These are phyloP conservation scores for Plectranthus barbatus DNA, from an alignment of 257 asterid species.

Conservation along the genomic window DNA sequence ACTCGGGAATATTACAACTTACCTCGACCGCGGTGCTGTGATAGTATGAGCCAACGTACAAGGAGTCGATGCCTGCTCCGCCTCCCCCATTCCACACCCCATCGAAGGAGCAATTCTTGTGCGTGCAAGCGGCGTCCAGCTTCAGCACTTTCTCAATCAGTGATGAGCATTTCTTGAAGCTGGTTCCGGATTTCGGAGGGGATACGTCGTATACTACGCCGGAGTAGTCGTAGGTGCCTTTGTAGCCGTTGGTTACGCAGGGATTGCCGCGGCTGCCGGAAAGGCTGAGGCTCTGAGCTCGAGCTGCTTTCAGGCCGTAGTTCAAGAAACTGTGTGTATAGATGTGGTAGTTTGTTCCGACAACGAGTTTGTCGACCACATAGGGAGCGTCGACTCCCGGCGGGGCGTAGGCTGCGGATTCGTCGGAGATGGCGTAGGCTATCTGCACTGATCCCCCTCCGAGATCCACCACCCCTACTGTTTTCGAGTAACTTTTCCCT, in stretches of 20 bases:
- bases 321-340: constrained; percentile 26
- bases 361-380: constrained; percentile 12
- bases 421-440: constrained; percentile 39
- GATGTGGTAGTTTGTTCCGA: constrained; percentile 30
- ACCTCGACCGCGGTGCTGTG: neutral
- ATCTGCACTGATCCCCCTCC: constrained; percentile 71
- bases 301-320: neutral
- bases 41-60: neutral
- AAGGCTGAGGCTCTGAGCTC: neutral
- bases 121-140: neutral
- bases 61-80: neutral
- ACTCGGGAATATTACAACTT: neutral
- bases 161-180: neutral
- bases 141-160: neutral
- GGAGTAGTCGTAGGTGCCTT: neutral
- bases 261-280: neutral
- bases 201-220: neutral
- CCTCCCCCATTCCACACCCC: neutral
- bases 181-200: neutral
- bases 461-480: constrained; percentile 69
- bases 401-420: constrained; percentile 29
- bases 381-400: neutral
- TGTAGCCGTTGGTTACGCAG: neutral
- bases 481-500: constrained; percentile 28
- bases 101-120: neutral